Evolutionary conservation across 805 yeast species (phyloP), one percentile per base, ranked within the genome.

Genomic region (Scheffersomyces stipitis): DNA sequence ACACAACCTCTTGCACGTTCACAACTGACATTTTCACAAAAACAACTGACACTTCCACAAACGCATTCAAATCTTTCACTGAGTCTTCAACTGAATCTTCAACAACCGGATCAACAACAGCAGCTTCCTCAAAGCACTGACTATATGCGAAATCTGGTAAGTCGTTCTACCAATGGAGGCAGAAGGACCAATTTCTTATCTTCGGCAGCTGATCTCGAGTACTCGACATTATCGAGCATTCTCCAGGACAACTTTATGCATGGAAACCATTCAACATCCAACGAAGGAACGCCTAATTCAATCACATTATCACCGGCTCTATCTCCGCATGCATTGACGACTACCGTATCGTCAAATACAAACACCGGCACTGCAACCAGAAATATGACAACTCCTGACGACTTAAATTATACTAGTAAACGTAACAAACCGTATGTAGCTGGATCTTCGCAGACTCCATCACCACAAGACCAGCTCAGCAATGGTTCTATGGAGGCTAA

Each of bases 131-230:
- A 20, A 20, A 10, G 9, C 10, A 10, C 24, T 7, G 24, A 20
- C 10, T 20, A 20, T 20, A 20, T 20, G 24, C 24, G 24, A 7
- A 20, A 20, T 7, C 24, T 7, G 24, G 10, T 10, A 20, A 20
- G 10, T 7, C 7, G 10, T 4, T 22, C 22, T 26, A 18, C 26
- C 42, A 34, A 34, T 16, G 15, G 5, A 27, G 26, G 10, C 30
- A 49, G 58, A 51, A 55, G 60, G 49, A 76, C 50, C 50, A 69
- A 75, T 41, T 83, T 83, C 48, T 52, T 83, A 41, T 81, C 88
- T 1, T 66, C 76, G 24, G 89, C 93, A 1, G 89, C 87, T 0
- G 83, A 81, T 50, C 64, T 81, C 34, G 93, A 84, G 48, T 83
- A 84, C 48, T 73, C 86, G 3, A 78, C 83, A 3, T 60, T 84